Evolutionary conservation across 176 grass and related monocot genomes (phyloP), one percentile per base, ranked within the genome.

Genomic region (Eremochloa ophiuroides): DNA sequence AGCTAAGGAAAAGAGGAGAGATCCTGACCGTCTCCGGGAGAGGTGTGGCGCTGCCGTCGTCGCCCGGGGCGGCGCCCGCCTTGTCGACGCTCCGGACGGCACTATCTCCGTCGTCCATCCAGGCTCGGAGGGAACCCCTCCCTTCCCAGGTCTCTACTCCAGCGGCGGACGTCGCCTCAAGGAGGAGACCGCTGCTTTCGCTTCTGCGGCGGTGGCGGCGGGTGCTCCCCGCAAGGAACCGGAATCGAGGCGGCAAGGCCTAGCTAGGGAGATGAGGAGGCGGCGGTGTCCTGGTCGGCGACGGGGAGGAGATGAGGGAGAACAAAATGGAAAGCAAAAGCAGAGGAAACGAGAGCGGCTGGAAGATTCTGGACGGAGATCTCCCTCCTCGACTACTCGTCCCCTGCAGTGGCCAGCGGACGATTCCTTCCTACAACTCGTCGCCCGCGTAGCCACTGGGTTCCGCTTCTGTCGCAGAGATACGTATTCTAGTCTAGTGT

Each of bases 11-110:
- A 29, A 23, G 22, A 25, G 1, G 25, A 44, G 56, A 55, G 18
- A 84, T 62, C 78, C 63, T 73, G 22, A 97, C 92, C 88, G 85
- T 97, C 80, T 97, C 88, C 2, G 92, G 95, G 41, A 97, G 84
- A 20, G 92, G 92, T 53, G 88, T 62, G 48, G 77, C 65, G 84
- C 62, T 83, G 60, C 80, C 89, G 16, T 94, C 89, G 72, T 94
- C 94, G 38, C 87, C 94, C 38, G 83, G 87, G 18, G 59, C 85
- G 22, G 48, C 85, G 22, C 69, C 73, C 1, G 26, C 74, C 71
- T 90, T 92, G 14, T 86, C 91, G 11, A 42, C 71, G 71, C 89
- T 97, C 72, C 79, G 87, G 33, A 28, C 87, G 64, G 53, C 87
- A 63, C 86, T 89, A 20, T 91, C 86, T 10, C 76, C 83, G 62